Evolutionary conservation across 441 rosid species (phyloP), one percentile per base, ranked within the genome.

Genomic region (Cnidoscolus chayamansa): DNA sequence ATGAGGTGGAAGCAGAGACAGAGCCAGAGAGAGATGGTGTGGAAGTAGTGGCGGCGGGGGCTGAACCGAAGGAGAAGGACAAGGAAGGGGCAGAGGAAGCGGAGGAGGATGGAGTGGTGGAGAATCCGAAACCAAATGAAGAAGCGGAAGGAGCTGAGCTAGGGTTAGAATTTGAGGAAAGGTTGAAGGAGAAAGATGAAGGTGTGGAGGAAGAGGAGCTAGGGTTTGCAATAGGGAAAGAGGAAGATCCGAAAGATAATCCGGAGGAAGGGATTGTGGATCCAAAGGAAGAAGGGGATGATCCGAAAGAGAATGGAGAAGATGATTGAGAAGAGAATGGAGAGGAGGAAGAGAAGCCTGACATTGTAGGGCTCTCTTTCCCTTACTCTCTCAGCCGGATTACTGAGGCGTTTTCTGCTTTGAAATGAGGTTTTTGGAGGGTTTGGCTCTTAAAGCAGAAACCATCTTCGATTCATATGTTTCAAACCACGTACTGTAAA

Each of bases 191-290:
- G 53, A 72, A 70, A 59, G 77, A 57, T 0, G 25, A 10, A 0
- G 35, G 15, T 13, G 58, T 51, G 8, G 67, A 6, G 43, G 58
- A 71, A 68, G 66, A 69, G 9, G 89, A 79, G 76, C 78, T 69
- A 57, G 87, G 79, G 74, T 83, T 74, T 17, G 81, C 11, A 62
- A 70, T 25, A 2, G 81, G 40, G 31, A 64, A 71, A 53, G 87
- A 8, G 53, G 90, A 78, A 72, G 90, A 78, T 60, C 87, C 88
- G 73, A 89, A 77, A 0, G 81, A 70, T 68, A 78, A 79, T 11
- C 77, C 79, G 48, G 87, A 60, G 30, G 53, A 67, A 65, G 78
- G 0, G 20, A 73, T 72, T 53, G 83, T 56, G 53, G 82, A 78
- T 54, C 78, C 82, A 51, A 80, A 80, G 31, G 80, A 32, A 3